Conservation (phyloP, 495 filamentous ascomycete species). For the Talaromyces stipitatus region DNA sequence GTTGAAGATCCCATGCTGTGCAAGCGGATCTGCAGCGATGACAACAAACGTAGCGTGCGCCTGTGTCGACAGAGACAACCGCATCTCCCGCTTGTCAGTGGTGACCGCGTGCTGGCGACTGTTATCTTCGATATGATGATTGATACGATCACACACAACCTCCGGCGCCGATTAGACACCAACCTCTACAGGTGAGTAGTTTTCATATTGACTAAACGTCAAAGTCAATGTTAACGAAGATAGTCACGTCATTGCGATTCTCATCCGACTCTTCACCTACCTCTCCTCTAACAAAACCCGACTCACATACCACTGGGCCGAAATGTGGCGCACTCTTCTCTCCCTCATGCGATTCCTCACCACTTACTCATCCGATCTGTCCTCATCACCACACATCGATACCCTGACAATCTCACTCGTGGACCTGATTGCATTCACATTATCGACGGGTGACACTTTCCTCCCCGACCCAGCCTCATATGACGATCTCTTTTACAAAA, state of each 20-base stretch:
- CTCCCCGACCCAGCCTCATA: conserved; percentile 84
- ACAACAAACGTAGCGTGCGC: conserved; percentile 66
- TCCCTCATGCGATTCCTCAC: conserved; percentile 87
- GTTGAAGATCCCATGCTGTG: conserved; percentile 80
- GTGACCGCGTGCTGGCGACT: conserved; percentile 63
- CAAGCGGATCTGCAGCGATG: conserved; percentile 78
- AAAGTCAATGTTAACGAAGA: neutral
- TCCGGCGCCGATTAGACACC: conserved; percentile 75
- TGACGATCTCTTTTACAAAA: conserved; percentile 96
- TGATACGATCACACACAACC: conserved; percentile 90
- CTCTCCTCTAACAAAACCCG: conserved; percentile 71
- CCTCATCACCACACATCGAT: conserved; percentile 52
- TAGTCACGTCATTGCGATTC: conserved; percentile 57
- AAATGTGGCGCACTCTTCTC: conserved; percentile 85
- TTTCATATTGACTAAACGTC: neutral
- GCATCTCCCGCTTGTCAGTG: conserved; percentile 66
- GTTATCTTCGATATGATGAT: conserved; percentile 78
- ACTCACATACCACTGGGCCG: conserved; percentile 86
- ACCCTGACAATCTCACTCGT: conserved; percentile 48
- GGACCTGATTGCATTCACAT: conserved; percentile 75
- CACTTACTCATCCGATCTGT: conserved; percentile 71
- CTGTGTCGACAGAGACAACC: conserved; percentile 88
- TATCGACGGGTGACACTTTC: conserved; percentile 86
- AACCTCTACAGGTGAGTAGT: conserved; percentile 61
- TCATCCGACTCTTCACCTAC: conserved; percentile 75